A percentile compares a stretch with the other conserved stretches of the same genome.
These are phyloP conservation scores for Syncephalastrum monosporum DNA, from an alignment of 371 early-diverging fungal species.

Conservation along the genomic window DNA sequence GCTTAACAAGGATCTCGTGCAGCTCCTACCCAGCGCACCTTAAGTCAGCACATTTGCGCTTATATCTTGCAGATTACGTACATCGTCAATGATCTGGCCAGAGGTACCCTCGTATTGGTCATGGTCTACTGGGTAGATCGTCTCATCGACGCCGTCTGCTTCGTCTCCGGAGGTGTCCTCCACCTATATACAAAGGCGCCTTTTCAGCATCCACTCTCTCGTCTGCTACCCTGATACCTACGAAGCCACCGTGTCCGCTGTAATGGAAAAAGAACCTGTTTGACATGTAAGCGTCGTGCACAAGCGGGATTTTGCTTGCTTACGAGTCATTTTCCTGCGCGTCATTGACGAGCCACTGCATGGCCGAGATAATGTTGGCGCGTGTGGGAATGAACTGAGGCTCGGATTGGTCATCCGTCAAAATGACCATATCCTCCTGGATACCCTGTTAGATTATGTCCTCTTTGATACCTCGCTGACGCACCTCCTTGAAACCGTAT, in stretches of 20 bases:
- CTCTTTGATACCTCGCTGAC: not conserved
- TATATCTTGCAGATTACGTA: slow-evolving; percentile 11
- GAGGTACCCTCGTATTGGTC: slow-evolving; percentile 37
- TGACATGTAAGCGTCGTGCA: too few species aligned
- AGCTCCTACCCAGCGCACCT: slow-evolving; percentile 31
- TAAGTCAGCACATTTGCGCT: not conserved
- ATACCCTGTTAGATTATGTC: not conserved
- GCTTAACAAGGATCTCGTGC: slow-evolving; percentile 78
- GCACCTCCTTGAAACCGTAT: slow-evolving; percentile 64
- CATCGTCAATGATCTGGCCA: slow-evolving; percentile 89
- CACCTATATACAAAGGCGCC: slow-evolving; percentile 14
- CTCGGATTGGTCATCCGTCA: slow-evolving; percentile 85
- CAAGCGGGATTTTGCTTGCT: slow-evolving; percentile 1
- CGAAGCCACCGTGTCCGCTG: slow-evolving; percentile 87
- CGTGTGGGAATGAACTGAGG: slow-evolving; percentile 73
- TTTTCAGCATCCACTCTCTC: not conserved
- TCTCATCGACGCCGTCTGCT: slow-evolving; percentile 69
- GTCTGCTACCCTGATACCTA: not conserved
- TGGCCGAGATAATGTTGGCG: slow-evolving; percentile 64
- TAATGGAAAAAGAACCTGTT: slow-evolving; percentile 81
- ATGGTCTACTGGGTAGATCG: slow-evolving; percentile 82
- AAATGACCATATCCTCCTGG: slow-evolving; percentile 69
- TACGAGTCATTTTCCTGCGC: slow-evolving; percentile 84
- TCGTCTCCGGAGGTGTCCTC: slow-evolving; percentile 80
- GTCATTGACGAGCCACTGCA: slow-evolving; percentile 84